phyloP scores from a whole-genome alignment of 768 basidiomycete genomes.

The Tulasnella sp. region DNA sequence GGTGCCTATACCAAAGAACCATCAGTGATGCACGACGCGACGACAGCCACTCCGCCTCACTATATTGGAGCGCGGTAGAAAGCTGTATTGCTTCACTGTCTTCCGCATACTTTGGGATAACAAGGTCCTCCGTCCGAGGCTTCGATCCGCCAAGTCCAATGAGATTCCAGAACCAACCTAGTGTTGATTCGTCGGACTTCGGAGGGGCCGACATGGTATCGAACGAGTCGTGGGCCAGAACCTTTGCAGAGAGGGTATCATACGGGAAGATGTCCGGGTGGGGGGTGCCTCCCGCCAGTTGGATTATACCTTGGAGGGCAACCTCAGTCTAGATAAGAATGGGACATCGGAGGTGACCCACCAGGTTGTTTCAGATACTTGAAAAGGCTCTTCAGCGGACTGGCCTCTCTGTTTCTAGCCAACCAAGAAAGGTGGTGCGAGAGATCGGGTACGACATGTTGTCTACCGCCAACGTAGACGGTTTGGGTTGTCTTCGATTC shows the following conservation, averaged over 20 bases:
- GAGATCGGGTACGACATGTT: constrained; percentile 33
- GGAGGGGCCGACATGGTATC: neutral
- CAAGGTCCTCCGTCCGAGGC: constrained; percentile 32
- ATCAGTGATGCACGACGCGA: neutral
- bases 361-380: constrained; percentile 46
- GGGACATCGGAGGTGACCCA: neutral
- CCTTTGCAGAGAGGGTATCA: constrained; percentile 43
- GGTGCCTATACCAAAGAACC: constrained; percentile 20
- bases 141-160: constrained; percentile 26
- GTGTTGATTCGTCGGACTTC: constrained; percentile 1
- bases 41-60: constrained; percentile 22
- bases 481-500: neutral
- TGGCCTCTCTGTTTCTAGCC: constrained; percentile 36
- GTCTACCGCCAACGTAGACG: constrained; percentile 6
- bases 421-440: constrained; percentile 58
- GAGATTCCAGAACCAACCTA: constrained; percentile 50
- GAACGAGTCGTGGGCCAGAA: constrained; percentile 37
- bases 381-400: constrained; percentile 55
- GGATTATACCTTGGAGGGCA: constrained; percentile 29
- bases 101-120: constrained; percentile 49
- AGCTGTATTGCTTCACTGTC: constrained; percentile 41
- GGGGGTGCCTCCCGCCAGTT: constrained; percentile 66
- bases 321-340: no score
- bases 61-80: constrained; percentile 58
- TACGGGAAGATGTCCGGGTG: constrained; percentile 60